These are phyloP conservation scores for Gardenia jasminoides DNA, from an alignment of 257 asterid species.

Conservation along the genomic window DNA sequence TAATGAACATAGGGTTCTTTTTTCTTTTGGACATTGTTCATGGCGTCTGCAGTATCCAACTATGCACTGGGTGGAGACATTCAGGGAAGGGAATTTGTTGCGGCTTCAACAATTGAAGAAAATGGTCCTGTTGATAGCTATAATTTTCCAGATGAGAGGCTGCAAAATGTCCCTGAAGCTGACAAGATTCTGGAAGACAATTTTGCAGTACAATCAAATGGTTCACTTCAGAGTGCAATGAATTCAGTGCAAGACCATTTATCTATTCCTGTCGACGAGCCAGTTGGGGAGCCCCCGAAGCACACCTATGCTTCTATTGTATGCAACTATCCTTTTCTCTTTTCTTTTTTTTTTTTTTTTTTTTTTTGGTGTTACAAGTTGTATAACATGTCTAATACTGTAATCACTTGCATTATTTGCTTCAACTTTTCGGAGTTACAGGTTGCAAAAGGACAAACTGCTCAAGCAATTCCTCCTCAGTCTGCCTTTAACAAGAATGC, in stretches of 20 bases:
- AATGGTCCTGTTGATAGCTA: conserved; percentile 45
- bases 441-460: conserved; percentile 70
- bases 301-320: conserved; percentile 98
- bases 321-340: conserved; percentile 35
- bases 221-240: conserved; percentile 60
- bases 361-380: conserved; percentile 7
- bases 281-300: conserved; percentile 70
- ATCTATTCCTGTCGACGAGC: conserved; percentile 64
- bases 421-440: conserved; percentile 33
- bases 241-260: conserved; percentile 56
- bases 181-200: conserved; percentile 59
- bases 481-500: conserved; percentile 45
- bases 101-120: conserved; percentile 52
- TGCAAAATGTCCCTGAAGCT: conserved; percentile 54
- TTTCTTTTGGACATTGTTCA: background rate
- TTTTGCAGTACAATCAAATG: conserved; percentile 64
- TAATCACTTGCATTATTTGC: conserved; percentile 16
- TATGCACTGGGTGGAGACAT: conserved; percentile 62
- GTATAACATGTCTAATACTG: background rate
- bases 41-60: conserved; percentile 52
- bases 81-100: conserved; percentile 56
- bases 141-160: conserved; percentile 56
- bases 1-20: background rate
- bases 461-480: conserved; percentile 43
- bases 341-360: too few relatives aligned